These are phyloP conservation scores for Annona cherimola DNA, from an alignment of 164 flowering plant genomes.

Conservation along the genomic window DNA sequence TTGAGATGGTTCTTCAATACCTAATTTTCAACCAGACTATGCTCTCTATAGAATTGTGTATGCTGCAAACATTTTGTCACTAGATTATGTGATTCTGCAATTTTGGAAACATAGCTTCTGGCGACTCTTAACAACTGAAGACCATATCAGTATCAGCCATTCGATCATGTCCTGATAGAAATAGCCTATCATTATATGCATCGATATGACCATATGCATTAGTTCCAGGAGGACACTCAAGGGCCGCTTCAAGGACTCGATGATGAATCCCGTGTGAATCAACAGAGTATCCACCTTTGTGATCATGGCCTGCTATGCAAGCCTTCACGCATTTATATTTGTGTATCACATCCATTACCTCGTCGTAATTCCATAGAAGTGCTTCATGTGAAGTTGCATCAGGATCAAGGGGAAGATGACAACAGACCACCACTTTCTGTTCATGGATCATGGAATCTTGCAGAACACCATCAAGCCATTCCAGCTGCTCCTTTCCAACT, in stretches of 20 bases:
- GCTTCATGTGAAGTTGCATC: constrained; percentile 54
- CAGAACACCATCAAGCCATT: constrained; percentile 65
- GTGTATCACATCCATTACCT: constrained; percentile 80
- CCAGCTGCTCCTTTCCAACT: constrained; percentile 68
- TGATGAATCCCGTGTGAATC: constrained; percentile 87
- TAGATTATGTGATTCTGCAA: not conserved
- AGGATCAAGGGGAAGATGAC: constrained; percentile 81
- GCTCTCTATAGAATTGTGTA: no score
- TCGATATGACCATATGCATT: constrained; percentile 70
- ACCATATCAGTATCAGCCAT: constrained; percentile 60
- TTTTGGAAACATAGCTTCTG: not conserved
- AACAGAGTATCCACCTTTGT: constrained; percentile 69
- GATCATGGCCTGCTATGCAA: constrained; percentile 88
- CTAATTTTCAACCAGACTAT: not conserved
- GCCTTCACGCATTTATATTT: constrained; percentile 70
- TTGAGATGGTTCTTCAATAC: not conserved
- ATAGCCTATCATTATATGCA: constrained; percentile 54
- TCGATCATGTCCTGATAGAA: constrained; percentile 58
- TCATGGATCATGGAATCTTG: constrained; percentile 47
- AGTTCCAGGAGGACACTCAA: constrained; percentile 88
- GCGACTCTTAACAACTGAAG: constrained; percentile 24
- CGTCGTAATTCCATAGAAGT: constrained; percentile 83
- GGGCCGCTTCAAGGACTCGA: constrained; percentile 82
- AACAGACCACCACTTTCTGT: constrained; percentile 80
- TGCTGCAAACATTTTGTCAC: not conserved